A percentile compares a stretch with the other conserved stretches of the same genome.
These are phyloP conservation scores for Syzygium aromaticum DNA, from an alignment of 345 rosid species.

Conservation along the genomic window DNA sequence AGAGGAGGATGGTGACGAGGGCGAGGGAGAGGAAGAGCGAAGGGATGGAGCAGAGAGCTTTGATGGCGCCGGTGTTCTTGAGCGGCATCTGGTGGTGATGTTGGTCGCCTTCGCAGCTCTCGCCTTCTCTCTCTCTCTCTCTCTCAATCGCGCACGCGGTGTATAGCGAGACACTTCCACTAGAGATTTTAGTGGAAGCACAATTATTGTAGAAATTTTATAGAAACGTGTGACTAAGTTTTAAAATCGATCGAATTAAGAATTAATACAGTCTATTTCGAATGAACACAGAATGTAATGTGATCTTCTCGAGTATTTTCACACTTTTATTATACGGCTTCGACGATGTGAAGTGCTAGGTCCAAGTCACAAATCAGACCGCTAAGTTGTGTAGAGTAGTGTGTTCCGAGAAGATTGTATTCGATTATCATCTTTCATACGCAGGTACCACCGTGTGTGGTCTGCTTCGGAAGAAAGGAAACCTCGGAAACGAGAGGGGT, in stretches of 20 bases:
- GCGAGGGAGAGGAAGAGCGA: conserved; percentile 25
- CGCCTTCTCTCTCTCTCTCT: too few species aligned
- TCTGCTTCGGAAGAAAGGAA: too few species aligned
- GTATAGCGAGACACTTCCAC: neutral
- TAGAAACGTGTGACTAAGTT: neutral
- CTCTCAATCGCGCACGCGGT: too few species aligned
- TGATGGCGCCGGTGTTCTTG: conserved; percentile 11
- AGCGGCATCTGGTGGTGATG: conserved; percentile 11
- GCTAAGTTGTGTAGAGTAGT: too few species aligned
- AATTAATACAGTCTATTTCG: neutral
- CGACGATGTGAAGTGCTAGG: neutral
- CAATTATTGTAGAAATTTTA: neutral
- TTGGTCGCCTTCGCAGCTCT: neutral
- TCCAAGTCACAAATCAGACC: too few species aligned
- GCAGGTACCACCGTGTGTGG: too few species aligned
- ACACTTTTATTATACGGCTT: rapidly evolving
- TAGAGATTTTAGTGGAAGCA: neutral
- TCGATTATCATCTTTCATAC: too few species aligned
- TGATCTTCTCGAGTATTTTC: rapidly evolving
- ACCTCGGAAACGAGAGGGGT: too few species aligned
- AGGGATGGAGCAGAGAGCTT: conserved; percentile 13
- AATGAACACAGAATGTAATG: neutral
- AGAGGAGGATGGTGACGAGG: conserved; percentile 26
- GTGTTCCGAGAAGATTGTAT: too few species aligned
- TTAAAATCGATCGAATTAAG: neutral